Conservation (phyloP, 441 rosid genomes). For the Adansonia grandidieri region DNA sequence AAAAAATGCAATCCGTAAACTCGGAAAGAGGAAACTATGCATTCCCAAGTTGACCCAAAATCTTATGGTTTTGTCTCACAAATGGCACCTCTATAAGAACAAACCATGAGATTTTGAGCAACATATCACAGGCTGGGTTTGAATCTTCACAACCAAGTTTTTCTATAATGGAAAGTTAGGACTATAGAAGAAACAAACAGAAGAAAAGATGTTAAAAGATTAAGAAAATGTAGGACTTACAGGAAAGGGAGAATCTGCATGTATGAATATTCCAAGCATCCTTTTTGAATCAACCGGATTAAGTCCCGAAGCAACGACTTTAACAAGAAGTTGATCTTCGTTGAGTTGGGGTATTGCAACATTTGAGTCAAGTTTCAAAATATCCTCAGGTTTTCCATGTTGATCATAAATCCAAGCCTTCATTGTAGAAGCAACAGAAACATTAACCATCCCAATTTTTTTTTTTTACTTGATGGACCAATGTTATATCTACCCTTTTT, state of each 20-base stretch:
- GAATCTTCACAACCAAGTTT: no score
- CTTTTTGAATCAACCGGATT: constrained; percentile 87
- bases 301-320: constrained; percentile 81
- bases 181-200: neutral
- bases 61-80: no score
- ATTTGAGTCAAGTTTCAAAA: constrained; percentile 64
- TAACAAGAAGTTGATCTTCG: constrained; percentile 77
- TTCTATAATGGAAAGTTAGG: no score
- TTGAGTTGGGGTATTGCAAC: constrained; percentile 67
- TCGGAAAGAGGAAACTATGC: no score
- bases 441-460: neutral
- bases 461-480: no score
- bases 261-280: constrained; percentile 78
- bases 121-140: no score
- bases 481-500: no score
- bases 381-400: constrained; percentile 68
- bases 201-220: neutral
- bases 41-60: no score
- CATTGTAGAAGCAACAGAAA: constrained; percentile 42
- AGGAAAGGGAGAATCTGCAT: constrained; percentile 41
- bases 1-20: no score
- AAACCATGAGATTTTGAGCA: no score
- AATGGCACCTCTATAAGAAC: no score
- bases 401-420: constrained; percentile 79
- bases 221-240: no score